Evolutionary conservation across 202 grass and related monocot genomes (phyloP), one percentile per base, ranked within the genome.

Genomic region (Bolboschoenoplectus hybrid): DNA sequence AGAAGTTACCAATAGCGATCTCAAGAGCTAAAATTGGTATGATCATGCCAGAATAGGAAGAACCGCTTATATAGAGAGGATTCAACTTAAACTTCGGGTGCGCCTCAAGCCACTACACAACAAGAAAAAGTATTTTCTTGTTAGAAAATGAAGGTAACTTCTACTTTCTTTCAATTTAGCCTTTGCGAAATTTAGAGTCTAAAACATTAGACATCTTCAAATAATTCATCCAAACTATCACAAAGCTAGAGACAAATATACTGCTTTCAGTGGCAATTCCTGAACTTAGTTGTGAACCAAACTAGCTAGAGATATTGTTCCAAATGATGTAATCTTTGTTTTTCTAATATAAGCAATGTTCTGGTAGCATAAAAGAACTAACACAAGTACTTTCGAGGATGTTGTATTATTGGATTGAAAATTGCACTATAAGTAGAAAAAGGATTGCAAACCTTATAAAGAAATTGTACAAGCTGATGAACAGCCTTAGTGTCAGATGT

Each of bases 31-130:
- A 3, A 9, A 91, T 79, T 5, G 93, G 89, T 11, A 92, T 91
- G 7, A 69, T 86, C 66, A 86, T 91, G 32, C 90, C 93, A 60
- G 88, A 86, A 85, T 95, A 95, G 47, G 93, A 94, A 91, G 92
- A 87, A 20, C 91, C 91, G n/a, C 72, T 71, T 76, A 92, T 85
- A 87, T 92, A 95, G 12, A 95, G 89, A 63, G 85, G 89, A 87
- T 95, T 91, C 40, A 87, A 85, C 2, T 52, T 50, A 45, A 95
- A 95, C 47, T 88, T 84, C 1, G 87, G 91, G 76, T 93, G 91
- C 32, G 88, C 87, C 4, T 65, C 80, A 0, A 95, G 76, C 91
- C 91, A 95, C 57, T 87, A 7, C 68, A 87, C 52, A 9, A 6
- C 44, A 64, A 65, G 66, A 35, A 5, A 14, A 9, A 1, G 14